Evolutionary conservation across 2,329 filamentous ascomycete species (phyloP), one percentile per base, ranked within the genome.

Genomic region (Orbilia javanica): DNA sequence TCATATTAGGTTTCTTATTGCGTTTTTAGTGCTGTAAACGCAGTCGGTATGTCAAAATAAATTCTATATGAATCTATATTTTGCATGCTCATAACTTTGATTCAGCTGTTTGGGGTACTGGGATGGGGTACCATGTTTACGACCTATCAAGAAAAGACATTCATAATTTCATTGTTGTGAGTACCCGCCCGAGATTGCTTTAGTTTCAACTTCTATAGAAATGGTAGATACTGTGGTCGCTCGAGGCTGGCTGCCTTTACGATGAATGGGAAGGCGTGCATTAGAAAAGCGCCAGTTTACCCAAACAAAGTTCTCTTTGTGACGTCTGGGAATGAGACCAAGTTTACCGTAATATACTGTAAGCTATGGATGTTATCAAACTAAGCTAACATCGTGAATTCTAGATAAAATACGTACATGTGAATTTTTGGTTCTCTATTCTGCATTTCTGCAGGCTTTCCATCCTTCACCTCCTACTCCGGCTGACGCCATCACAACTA

Each of bases 381-480:
- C 11, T 36, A 11, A 36, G 2, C n/a, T n/a, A 46, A 25, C 13
- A n/a, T 3, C n/a, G 5, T 44, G 8, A 36, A 44, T n/a, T n/a
- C 10, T 31, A 74, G 70, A 69, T 76, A 27, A 66, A 76, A 39
- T 76, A 64, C 27, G 22, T 76, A 10, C 72, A 76, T 29, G 53
- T 67, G n/a, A 50, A 69, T 18, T 55, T 69, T 36, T 76, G 72
- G 72, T 64, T 69, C 29, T 42, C 31, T 13, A 66, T 67, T 3
- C 20, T 76, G n/a, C 72, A 76, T 27, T 69, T 76, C 44, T 67
- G 62, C 34, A 42, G 72, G 31, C 62, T 57, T 29, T 76, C 42
- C 6, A 44, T 76, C 27, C 64, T 76, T n/a, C 72, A 76, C 11
- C 65, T 76, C 0, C 53, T 76, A 1, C 72, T 76, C 20, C 42